A percentile compares a stretch with the other conserved stretches of the same genome.
Conservation (phyloP, 257 asterid species). For the Gardenia jasminoides region DNA sequence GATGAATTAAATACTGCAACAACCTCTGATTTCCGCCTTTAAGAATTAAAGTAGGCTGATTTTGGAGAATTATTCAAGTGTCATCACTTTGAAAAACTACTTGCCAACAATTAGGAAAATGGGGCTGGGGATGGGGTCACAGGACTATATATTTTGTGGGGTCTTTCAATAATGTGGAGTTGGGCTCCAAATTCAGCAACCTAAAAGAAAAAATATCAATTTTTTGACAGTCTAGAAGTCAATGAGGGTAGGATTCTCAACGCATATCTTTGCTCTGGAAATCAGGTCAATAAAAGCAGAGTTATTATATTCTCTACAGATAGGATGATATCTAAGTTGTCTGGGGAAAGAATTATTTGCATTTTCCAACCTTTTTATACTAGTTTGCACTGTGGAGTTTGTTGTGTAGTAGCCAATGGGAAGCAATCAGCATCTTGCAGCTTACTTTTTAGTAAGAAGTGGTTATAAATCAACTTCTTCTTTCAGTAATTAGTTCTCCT, state of each 20-base stretch:
- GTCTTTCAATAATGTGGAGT: slow-evolving; percentile 12
- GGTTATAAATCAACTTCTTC: background rate
- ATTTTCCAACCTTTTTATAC: background rate
- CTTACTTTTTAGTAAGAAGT: background rate
- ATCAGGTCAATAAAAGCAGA: slow-evolving; percentile 35
- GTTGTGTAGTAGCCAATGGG: slow-evolving; percentile 2
- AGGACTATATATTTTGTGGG: slow-evolving; percentile 15
- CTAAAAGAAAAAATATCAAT: slow-evolving; percentile 18
- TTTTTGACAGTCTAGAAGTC: slow-evolving; percentile 38
- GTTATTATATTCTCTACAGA: slow-evolving; percentile 17
- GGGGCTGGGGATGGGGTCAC: slow-evolving; percentile 13
- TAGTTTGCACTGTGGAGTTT: background rate
- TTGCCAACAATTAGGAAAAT: background rate
- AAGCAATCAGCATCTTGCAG: slow-evolving; percentile 6
- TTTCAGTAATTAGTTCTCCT: background rate
- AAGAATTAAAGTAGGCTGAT: slow-evolving; percentile 3
- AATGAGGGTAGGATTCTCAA: slow-evolving; percentile 39
- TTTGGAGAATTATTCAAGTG: background rate
- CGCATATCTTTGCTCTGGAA: slow-evolving; percentile 30
- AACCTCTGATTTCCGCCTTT: background rate
- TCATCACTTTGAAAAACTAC: slow-evolving; percentile 8
- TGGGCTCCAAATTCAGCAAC: slow-evolving; percentile 20
- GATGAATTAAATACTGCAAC: background rate
- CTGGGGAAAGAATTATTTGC: slow-evolving; percentile 1
- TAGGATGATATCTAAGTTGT: background rate